Evolutionary conservation across 345 rosid genomes (phyloP).

Genomic region (thale cress (Arabidopsis thaliana)): TAIR10.1 NC_003074.8:18236501-18237000

Average conservation of each 20-base stretch:
- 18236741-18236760: constrained; percentile 54
- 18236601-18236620: background rate
- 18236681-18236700: constrained; percentile 53
- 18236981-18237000: constrained; percentile 57
- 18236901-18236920: constrained; percentile 49
- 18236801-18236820: constrained; percentile 42
- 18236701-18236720: constrained; percentile 6
- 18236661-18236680: constrained; percentile 61
- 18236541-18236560: background rate
- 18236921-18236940: constrained; percentile 61
- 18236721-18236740: constrained; percentile 57
- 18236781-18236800: constrained; percentile 59
- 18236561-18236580: background rate
- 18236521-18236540: background rate
- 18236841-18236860: constrained; percentile 33
- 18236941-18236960: constrained; percentile 53
- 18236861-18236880: background rate
- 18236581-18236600: background rate
- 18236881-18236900: background rate
- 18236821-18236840: constrained; percentile 50
- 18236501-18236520: background rate
- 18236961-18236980: constrained; percentile 61
- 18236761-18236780: constrained; percentile 48
- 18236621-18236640: constrained; percentile 48
- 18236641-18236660: constrained; percentile 45